A percentile compares a stretch with the other conserved stretches of the same genome.
Conservation (phyloP, 495 filamentous ascomycete genomes). For the Daldinia caldariorum region DNA sequence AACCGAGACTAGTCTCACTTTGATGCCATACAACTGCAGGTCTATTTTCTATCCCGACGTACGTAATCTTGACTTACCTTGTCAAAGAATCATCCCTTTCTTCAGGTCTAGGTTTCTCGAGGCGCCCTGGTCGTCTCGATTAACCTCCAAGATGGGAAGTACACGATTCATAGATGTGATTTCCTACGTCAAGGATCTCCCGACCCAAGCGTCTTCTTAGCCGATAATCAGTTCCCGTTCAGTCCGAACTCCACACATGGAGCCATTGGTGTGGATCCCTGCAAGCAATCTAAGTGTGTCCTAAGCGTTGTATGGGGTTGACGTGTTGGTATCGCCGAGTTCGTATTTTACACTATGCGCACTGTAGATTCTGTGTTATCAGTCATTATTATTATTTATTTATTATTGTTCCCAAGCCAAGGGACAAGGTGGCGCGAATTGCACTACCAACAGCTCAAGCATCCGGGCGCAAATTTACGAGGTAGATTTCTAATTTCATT, state of each 20-base stretch:
- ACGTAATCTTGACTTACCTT: slow-evolving; percentile 31
- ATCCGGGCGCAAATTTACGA: background rate
- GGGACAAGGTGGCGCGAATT: slow-evolving; percentile 16
- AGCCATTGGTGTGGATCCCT: slow-evolving; percentile 33
- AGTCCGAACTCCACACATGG: slow-evolving; percentile 19
- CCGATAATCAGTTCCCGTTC: slow-evolving; percentile 37
- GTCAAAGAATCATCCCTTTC: slow-evolving; percentile 28
- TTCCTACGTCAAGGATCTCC: slow-evolving; percentile 36
- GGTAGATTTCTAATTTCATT: background rate
- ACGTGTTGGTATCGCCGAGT: slow-evolving; percentile 23
- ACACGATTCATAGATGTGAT: slow-evolving; percentile 26
- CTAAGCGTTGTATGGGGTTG: slow-evolving; percentile 23
- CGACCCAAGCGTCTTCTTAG: slow-evolving; percentile 34
- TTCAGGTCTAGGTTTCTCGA: slow-evolving; percentile 6
- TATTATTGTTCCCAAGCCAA: slow-evolving; percentile 4
- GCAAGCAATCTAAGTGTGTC: slow-evolving; percentile 33
- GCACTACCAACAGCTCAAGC: slow-evolving; percentile 13
- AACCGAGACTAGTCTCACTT: slow-evolving; percentile 37
- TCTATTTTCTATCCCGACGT: slow-evolving; percentile 20
- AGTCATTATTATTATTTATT: slow-evolving; percentile 1
- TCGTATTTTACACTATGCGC: background rate
- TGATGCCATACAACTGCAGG: slow-evolving; percentile 37
- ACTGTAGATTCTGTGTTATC: slow-evolving; percentile 14
- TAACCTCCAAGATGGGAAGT: slow-evolving; percentile 20
- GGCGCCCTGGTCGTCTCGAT: slow-evolving; percentile 19